Evolutionary conservation across 352 stramenopile genomes (phyloP).

Genomic region (Phytophthora nicotianae): DNA sequence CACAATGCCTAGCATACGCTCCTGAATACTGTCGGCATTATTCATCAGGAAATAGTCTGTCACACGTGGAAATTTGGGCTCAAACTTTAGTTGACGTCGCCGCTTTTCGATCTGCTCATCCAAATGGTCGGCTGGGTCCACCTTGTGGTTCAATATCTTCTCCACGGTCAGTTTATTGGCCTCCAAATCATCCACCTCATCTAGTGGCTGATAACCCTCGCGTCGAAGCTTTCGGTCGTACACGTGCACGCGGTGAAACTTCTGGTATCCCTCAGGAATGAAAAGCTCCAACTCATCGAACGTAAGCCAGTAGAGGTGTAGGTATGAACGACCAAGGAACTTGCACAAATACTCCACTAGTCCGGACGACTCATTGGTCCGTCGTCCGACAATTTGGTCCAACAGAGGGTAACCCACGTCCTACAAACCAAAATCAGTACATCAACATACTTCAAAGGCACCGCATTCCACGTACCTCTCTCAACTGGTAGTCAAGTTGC

Average conservation of each 20-base stretch:
- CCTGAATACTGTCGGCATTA: constrained; percentile 66
- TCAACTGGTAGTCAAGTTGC: constrained; percentile 77
- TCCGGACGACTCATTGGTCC: constrained; percentile 75
- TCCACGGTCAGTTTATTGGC: constrained; percentile 88
- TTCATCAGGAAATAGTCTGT: constrained; percentile 86
- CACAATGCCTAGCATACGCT: constrained; percentile 79
- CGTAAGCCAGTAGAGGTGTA: constrained; percentile 90
- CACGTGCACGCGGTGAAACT: constrained; percentile 81
- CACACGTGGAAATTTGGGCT: constrained; percentile 69
- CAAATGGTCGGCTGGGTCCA: constrained; percentile 79
- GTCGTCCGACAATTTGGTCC: constrained; percentile 85
- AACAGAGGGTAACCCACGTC: constrained; percentile 71
- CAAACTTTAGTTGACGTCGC: constrained; percentile 53
- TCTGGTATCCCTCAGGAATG: constrained; percentile 84
- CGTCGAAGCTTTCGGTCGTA: constrained; percentile 85
- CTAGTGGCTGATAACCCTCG: constrained; percentile 83
- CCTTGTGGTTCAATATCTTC: constrained; percentile 88
- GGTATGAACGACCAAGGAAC: constrained; percentile 85
- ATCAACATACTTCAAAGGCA: not conserved
- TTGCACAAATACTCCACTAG: constrained; percentile 88
- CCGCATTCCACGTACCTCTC: constrained; percentile 37
- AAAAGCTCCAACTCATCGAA: constrained; percentile 89
- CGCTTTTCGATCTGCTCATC: constrained; percentile 86
- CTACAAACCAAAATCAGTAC: constrained; percentile 31
- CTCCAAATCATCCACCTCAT: constrained; percentile 89